Evolutionary conservation across 768 basidiomycete genomes (phyloP), one percentile per base, ranked within the genome.

Genomic region (Suillus bovinus): DNA sequence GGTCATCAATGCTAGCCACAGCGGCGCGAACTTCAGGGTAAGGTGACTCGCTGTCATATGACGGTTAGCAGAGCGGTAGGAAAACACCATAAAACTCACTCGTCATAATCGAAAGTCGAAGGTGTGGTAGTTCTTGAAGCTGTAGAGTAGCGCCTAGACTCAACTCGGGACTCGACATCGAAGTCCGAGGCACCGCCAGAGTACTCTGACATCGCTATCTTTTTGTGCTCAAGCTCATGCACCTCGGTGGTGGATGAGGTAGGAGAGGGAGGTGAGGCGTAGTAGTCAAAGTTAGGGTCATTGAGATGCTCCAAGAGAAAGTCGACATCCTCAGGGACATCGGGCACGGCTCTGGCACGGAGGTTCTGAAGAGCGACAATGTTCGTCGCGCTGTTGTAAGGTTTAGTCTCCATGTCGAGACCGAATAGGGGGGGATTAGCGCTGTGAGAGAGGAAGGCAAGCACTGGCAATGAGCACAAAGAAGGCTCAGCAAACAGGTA

Each of bases 1-100:
- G 86, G 69, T 94, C 93, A 69, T 96, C 93, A 24, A 86, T 78
- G 66, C 87, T 93, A 14, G 90, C 79, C 11, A 94, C 89, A 16
- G 93, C 88, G 24, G 93, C 91, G 60, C 92, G 85, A 41, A 94
- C 93, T 80, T 95, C 93, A 1, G 93, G 87, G 69, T 94, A 94
- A 16, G 92, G 91, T 2, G 93, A 94, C 73, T 96, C 94, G 66
- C 91, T 92, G 65, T 61, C 2, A 29, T 53, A 8, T n/a, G 36
- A 60, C 39, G 9, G 44, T 49, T 14, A 31, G 44, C 5, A 64
- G 39, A 58, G 50, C 14, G 20, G 3, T 11, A 52, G 17, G 57
- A 10, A 36, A 56, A 16, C 7, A 53, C 31, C n/a, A 57, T 27
- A 22, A 1, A 1, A 81, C 89, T 67, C 66, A 92, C 91, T 92